Base-by-base conservation (phyloP, 2,329 filamentous ascomycete genomes). In the Exophiala oligosperma region DNA sequence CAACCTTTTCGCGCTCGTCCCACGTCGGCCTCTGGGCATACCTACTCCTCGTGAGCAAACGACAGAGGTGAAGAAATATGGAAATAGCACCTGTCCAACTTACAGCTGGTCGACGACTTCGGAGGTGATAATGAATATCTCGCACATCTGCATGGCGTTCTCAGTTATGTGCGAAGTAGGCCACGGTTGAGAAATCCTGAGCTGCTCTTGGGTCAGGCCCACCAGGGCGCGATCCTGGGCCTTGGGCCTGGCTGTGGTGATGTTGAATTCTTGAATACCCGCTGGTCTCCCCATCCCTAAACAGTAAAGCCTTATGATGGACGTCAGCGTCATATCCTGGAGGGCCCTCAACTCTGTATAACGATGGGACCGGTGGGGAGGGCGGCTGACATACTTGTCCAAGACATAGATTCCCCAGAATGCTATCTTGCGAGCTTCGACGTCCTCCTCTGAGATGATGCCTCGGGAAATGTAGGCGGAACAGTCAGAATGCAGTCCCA, bases 141-240 rank as follows among this genome's bases (percentile, higher is more conserved):
- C 48, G 17, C 48, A 51, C 48, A 51, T 51, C 28, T 51, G 48
- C 48, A 51, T 51, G 14, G 48, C 48, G 23, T 51, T 51, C 17
- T n/a, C n/a, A 9, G 48, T 51, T 7, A 51, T 51, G 23, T 51
- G 48, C 17, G 48, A 51, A n/a, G 48, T 51, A 4, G 48, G 26
- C 48, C 48, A 51, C 9, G 48, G 48, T 24, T 51, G 48, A n/a
- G 48, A 51, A 21, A 51, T 51, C 9, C 14, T 35, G 17, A 51
- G 48, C 14, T 51, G 48, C 17, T 51, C 7, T 51, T 32, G 5
- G 48, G 48, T 35, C 29, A 51, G 29, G 12, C 26, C 26, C 4
- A 21, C 9, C 11, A 51, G 29, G 17, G 29, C 24, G 4, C 24
- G 29, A 35, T 51, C 48, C 48, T 51, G 48, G 48, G 48, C 48